Percentiles rank a stretch among this genome's conserved stretches.
Conservation (phyloP, 1,139 yeast species). For the Wickerhamiella pararugosa region DNA sequence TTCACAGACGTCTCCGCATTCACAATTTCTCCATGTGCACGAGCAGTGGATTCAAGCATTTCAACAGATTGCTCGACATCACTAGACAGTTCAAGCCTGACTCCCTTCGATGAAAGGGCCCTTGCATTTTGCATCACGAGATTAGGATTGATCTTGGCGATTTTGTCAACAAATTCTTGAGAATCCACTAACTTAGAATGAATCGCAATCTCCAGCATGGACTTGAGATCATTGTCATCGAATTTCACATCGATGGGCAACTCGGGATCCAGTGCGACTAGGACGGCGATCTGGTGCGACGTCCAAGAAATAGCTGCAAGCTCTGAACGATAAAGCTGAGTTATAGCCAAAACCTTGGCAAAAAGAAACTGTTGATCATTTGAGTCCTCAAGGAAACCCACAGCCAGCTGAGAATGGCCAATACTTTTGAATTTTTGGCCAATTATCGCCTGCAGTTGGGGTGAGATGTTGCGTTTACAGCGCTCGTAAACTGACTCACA, state of each 20-base stretch:
- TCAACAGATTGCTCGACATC: no score
- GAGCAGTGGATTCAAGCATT: neutral
- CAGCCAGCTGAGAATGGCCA: constrained; percentile 2
- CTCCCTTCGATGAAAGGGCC: constrained; percentile 6
- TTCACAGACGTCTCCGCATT: no score
- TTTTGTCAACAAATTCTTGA: constrained; percentile 8
- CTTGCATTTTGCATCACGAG: constrained; percentile 7
- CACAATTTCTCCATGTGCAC: neutral
- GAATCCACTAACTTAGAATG: constrained; percentile 8
- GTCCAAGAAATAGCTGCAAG: neutral
- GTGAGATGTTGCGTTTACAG: constrained; percentile 6
- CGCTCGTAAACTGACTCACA: constrained; percentile 11
- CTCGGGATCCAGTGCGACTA: constrained; percentile 8
- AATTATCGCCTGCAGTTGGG: neutral
- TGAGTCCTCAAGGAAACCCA: neutral
- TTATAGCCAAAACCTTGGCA: constrained; percentile 3
- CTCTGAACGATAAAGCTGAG: neutral
- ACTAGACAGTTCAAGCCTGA: neutral
- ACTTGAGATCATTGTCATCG: neutral
- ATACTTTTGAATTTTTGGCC: constrained; percentile 4
- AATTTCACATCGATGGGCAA: neutral
- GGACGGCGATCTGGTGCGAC: constrained; percentile 4
- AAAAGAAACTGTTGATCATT: neutral
- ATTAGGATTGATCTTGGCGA: constrained; percentile 1
- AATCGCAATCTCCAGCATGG: constrained; percentile 11